Evolutionary conservation across 192 early-diverging fungal species (phyloP), one percentile per base, ranked within the genome.

Genomic region (Phlyctochytrium planicorne): DNA sequence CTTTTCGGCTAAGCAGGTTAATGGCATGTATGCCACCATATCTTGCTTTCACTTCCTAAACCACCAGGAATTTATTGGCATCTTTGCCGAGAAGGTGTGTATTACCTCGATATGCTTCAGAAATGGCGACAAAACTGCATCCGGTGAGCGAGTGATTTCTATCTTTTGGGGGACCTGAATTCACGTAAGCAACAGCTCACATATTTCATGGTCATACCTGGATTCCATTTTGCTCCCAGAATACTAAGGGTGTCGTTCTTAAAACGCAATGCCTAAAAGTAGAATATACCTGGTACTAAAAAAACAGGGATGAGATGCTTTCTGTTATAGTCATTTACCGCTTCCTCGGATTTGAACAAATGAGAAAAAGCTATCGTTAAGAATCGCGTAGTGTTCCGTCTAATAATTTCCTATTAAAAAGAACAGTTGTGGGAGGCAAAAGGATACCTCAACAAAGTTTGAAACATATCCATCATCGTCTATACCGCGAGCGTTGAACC

Each of bases 401-500:
- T 90, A 67, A 4, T 10, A 10, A 57, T 10, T 57, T 57, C 6
- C 27, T 57, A 20, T 14, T 4, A 12, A 57, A 25, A 20, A 47
- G 40, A 47, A 57, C 55, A n/a, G 40, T 50, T 50, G 40, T 14
- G 40, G 40, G 10, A 14, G n/a, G 40, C 25, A 29, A 79, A 70
- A 56, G 59, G 3, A 71, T 33, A 47, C 65, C 52, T 99, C 96
- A 2, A 98, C 97, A 78, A 96, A 98, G 73, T 99, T 99, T n/a
- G 95, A 93, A 33, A 96, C 94, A 70, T 91, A 85, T 31, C 98
- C 98, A 65, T 92, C 90, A 67, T 99, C 98, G 65, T 99, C 94
- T 33, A 99, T 88, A 2, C 98, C 98, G 25, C 98, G 88, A 1
- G 95, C 91, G 68, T 94, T 90, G 73, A 91, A 97, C 40, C 98